Percentiles rank a stretch among this genome's conserved stretches.
phyloP scores from a whole-genome alignment of 139 green algal genomes.

The Mesotaenium endlicherianum region DNA sequence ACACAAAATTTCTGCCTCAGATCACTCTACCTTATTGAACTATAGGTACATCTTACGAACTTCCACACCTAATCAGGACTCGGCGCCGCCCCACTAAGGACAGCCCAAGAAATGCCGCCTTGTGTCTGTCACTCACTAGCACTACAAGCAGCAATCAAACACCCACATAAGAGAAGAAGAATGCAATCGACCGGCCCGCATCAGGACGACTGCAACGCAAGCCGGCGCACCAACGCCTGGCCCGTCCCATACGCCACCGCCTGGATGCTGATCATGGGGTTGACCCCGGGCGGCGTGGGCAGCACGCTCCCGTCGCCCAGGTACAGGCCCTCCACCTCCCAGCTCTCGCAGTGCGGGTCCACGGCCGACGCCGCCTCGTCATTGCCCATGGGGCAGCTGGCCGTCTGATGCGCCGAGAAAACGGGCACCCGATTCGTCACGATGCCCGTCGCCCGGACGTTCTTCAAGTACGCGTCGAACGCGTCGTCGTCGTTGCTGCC shows the following conservation, averaged over 20 bases:
- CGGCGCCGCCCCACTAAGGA: no score
- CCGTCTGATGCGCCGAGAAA: conserved; percentile 64
- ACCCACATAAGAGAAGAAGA: no score
- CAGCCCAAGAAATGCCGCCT: no score
- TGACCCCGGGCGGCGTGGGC: conserved; percentile 69
- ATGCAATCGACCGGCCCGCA: no score
- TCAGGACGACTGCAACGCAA: no score
- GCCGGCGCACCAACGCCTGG: conserved; percentile 31
- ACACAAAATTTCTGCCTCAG: no score
- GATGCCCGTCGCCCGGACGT: background rate
- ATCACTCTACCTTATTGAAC: no score
- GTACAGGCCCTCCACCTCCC: conserved; percentile 66
- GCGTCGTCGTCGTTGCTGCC: background rate
- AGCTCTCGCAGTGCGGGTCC: conserved; percentile 64
- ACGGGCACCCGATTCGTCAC: background rate
- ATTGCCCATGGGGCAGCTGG: conserved; percentile 64
- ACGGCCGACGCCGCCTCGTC: conserved; percentile 51
- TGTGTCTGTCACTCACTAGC: no score
- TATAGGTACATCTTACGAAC: no score
- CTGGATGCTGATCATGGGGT: conserved; percentile 73
- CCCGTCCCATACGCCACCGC: conserved; percentile 58
- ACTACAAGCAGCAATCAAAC: no score
- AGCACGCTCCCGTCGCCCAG: conserved; percentile 62
- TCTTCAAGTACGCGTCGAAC: conserved; percentile 8
- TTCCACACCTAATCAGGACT: no score